phyloP scores from a whole-genome alignment of 495 filamentous ascomycete genomes.

The Daldinia childiae region DNA sequence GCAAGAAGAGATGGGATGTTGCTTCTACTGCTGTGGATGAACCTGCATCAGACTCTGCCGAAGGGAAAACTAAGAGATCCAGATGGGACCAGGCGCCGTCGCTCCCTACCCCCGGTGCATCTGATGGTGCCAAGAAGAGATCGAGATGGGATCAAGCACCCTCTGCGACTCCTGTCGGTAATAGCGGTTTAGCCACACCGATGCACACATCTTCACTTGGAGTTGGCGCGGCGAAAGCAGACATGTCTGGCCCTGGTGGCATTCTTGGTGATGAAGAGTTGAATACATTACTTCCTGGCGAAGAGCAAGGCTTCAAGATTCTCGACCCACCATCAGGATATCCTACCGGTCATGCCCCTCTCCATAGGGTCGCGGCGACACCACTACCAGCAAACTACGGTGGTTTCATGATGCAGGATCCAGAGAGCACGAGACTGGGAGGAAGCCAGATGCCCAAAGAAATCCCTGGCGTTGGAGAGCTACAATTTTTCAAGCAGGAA shows the following conservation, averaged over 20 bases:
- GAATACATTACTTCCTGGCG: conserved; percentile 83
- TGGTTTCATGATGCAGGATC: conserved; percentile 98
- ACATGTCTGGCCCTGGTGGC: conserved; percentile 80
- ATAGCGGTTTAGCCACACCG: conserved; percentile 83
- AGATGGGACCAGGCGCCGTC: conserved; percentile 91
- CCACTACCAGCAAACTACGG: conserved; percentile 69
- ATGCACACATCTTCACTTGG: conserved; percentile 77
- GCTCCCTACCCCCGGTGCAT: conserved; percentile 59
- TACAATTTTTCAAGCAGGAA: conserved; percentile 98
- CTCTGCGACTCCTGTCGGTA: conserved; percentile 83
- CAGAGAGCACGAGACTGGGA: conserved; percentile 78
- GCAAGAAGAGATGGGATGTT: conserved; percentile 95
- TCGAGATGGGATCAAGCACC: conserved; percentile 94
- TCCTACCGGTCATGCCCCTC: conserved; percentile 79
- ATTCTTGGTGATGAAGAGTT: conserved; percentile 92
- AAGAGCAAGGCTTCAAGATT: conserved; percentile 88
- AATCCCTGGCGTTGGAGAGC: conserved; percentile 95
- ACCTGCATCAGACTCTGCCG: conserved; percentile 58
- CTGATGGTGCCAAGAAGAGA: conserved; percentile 70
- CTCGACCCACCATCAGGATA: conserved; percentile 94
- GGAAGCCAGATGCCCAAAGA: conserved; percentile 95
- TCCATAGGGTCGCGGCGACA: conserved; percentile 80
- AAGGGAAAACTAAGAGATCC: conserved; percentile 74
- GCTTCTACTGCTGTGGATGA: conserved; percentile 60
- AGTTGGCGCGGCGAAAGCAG: conserved; percentile 69